Evolutionary conservation across 2,329 filamentous ascomycete genomes (phyloP), one percentile per base, ranked within the genome.

Genomic region (Epichloe sibirici): DNA sequence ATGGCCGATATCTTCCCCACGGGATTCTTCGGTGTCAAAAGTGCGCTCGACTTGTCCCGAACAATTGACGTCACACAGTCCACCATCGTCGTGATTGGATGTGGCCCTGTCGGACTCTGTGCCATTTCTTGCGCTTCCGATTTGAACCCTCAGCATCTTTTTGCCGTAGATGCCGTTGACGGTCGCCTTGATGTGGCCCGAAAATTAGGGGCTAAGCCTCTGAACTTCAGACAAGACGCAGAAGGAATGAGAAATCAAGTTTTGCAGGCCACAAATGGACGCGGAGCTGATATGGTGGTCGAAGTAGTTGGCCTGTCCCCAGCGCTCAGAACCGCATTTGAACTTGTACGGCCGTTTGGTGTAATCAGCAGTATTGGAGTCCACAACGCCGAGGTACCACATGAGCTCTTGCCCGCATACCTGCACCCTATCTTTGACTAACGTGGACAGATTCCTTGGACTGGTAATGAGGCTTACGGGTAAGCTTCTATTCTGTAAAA

Each of bases 1-100:
- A 95, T 95, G 90, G 89, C 88, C 15, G 90, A 95, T 64, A 94
- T 95, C 61, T 95, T 93, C 68, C 90, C 90, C 1, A 88, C 84
- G 0, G 87, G 90, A 7, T 95, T 82, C 70, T 95, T 90, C 60
- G 90, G 88, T 6, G 87, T 87, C 4, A 76, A 78, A 53, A 93
- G 89, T 62, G 90, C 83, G 6, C 85, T 95, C 66, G 79, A 79
- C 53, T 70, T 83, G 62, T 74, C 84, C 40, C 58, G 61, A 23
- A 58, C 56, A n/a, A 55, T 63, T 5, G 57, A 65, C 25, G 55
- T 69, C n/a, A 62, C 65, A n/a, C 60, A 71, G 13, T 79, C 82
- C 55, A 87, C 84, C 0, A 82, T 89, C 0, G 86, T 94, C 1
- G 72, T 95, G 21, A 79, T 95, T 54, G 90, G 90, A 5, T 95